Evolutionary conservation across 192 early-diverging fungal genomes (phyloP).

Genomic region (Jimgerdemannia flammicorona): DNA sequence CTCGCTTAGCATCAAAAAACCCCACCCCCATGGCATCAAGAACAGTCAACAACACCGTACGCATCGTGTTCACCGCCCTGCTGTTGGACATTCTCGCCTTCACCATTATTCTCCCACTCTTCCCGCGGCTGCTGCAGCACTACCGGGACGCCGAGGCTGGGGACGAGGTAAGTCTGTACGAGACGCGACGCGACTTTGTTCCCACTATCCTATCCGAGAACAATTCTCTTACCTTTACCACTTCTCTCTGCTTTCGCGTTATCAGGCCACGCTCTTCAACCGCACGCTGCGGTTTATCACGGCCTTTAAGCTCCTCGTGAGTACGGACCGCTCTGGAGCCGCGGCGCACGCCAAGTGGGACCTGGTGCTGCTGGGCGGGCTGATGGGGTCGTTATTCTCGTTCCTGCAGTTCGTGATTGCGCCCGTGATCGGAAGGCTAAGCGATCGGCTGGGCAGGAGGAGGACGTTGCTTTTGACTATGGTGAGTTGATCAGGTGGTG

Average conservation of each 20-base stretch:
- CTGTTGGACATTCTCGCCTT: constrained; percentile 96
- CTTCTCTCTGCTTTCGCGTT: background rate
- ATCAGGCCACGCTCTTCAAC: constrained; percentile 21
- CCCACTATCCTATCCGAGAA: background rate
- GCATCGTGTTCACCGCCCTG: constrained; percentile 78
- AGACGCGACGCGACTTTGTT: background rate
- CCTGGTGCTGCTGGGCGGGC: constrained; percentile 87
- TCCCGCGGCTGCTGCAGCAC: constrained; percentile 84
- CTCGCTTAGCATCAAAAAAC: no score
- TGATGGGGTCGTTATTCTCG: constrained; percentile 90
- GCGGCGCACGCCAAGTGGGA: constrained; percentile 42
- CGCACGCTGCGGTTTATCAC: constrained; percentile 20
- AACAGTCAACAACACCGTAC: constrained; percentile 19
- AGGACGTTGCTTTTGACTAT: constrained; percentile 82
- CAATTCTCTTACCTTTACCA: background rate
- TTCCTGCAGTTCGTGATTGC: constrained; percentile 87
- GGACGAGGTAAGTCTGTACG: constrained; percentile 40
- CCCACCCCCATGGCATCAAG: no score
- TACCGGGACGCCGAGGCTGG: constrained; percentile 70
- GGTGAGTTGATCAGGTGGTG: constrained; percentile 37
- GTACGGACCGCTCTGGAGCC: background rate
- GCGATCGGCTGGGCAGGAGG: constrained; percentile 79
- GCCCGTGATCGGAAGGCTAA: constrained; percentile 77
- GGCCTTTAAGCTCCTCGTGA: constrained; percentile 26
- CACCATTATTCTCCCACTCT: constrained; percentile 95